Evolutionary conservation across 352 stramenopile species (phyloP).

Genomic region (Lagenidium sp.): DNA sequence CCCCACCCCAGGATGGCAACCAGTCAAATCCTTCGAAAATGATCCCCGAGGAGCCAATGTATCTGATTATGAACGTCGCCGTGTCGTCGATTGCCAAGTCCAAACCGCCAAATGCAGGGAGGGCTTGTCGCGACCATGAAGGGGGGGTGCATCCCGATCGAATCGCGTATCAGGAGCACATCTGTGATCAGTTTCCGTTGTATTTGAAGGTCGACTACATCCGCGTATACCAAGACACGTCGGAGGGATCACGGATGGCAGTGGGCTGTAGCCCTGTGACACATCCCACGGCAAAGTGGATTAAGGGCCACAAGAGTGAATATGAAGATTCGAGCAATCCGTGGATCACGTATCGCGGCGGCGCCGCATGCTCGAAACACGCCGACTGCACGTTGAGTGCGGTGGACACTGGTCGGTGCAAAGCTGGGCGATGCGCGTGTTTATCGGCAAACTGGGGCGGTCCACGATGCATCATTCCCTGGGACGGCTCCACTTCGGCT

Average conservation of each 20-base stretch:
- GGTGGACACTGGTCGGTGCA: neutral
- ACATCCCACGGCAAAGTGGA: constrained; percentile 16
- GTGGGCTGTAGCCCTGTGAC: constrained; percentile 12
- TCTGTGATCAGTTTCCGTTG: constrained; percentile 56
- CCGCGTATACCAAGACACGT: constrained; percentile 17
- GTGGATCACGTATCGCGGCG: constrained; percentile 1
- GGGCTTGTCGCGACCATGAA: constrained; percentile 27
- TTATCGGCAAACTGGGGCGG: neutral
- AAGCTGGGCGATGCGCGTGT: neutral
- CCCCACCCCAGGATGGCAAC: constrained; percentile 22
- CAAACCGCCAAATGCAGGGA: constrained; percentile 29
- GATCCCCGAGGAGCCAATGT: constrained; percentile 56
- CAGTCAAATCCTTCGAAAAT: constrained; percentile 46
- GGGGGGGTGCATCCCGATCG: constrained; percentile 2
- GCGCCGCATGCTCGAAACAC: constrained; percentile 4
- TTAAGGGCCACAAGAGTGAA: constrained; percentile 11
- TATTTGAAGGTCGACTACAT: constrained; percentile 34
- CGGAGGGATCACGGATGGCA: constrained; percentile 5
- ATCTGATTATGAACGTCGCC: constrained; percentile 56
- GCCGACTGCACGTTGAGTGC: constrained; percentile 7
- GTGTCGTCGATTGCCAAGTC: constrained; percentile 33
- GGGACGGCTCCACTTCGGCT: no score
- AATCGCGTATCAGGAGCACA: constrained; percentile 17
- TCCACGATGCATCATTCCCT: neutral
- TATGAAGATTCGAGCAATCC: constrained; percentile 11